Evolutionary conservation across 31 red algal genomes (phyloP).

Genomic region (Bonnemaisonia californica): DNA sequence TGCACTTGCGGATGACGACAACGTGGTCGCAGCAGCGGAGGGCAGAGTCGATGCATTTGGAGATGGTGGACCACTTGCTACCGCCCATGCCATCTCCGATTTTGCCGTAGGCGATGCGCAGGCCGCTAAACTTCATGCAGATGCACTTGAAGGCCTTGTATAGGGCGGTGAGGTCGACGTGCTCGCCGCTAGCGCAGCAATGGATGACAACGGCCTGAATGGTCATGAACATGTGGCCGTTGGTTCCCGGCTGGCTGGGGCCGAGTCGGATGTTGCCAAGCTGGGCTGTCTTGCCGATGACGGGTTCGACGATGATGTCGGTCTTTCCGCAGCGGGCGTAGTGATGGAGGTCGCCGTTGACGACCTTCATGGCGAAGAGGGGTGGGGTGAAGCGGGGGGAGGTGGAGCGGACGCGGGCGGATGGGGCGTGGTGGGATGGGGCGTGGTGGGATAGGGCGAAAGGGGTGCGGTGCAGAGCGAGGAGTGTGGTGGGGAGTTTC

Average conservation of each 20-base stretch:
- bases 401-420: not conserved
- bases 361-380: conserved; percentile 61
- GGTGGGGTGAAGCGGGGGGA: not conserved
- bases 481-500: not conserved
- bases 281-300: conserved; percentile 42
- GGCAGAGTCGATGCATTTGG: conserved; percentile 63
- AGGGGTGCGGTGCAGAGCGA: not conserved
- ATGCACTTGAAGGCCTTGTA: conserved; percentile 81
- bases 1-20: conserved; percentile 43
- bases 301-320: conserved; percentile 55
- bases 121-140: conserved; percentile 39
- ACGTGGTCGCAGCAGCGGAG: conserved; percentile 69
- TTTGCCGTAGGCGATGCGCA: conserved; percentile 68
- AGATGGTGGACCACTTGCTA: conserved; percentile 50
- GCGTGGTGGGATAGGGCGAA: not conserved
- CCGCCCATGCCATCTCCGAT: conserved; percentile 49
- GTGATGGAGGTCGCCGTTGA: conserved; percentile 57
- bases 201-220: conserved; percentile 66
- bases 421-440: not conserved
- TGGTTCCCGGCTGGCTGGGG: conserved; percentile 48
- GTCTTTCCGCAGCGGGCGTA: conserved; percentile 60
- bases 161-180: conserved; percentile 67
- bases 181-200: conserved; percentile 35
- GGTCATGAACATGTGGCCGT: conserved; percentile 61
- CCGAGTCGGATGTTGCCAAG: conserved; percentile 63